Evolutionary conservation across 352 stramenopile species (phyloP).

Genomic region (Globisporangium nunn): DNA sequence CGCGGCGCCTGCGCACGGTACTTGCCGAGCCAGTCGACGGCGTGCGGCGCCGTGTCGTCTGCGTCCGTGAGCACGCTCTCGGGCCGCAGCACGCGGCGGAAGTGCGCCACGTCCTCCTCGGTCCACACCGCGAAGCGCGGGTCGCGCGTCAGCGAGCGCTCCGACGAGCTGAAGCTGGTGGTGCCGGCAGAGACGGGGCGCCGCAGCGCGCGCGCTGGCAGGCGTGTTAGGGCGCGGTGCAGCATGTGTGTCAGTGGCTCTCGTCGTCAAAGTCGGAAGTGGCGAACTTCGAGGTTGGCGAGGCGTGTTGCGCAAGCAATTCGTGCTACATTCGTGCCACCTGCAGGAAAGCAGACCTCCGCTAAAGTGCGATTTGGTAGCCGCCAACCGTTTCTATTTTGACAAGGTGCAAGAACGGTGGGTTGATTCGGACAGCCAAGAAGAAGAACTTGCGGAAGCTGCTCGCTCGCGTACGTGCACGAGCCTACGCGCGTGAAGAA

Average conservation of each 20-base stretch:
- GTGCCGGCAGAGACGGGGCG: constrained; percentile 6
- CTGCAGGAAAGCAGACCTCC: neutral
- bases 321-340: neutral
- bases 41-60: constrained; percentile 69
- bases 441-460: neutral
- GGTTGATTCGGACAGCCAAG: neutral
- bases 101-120: constrained; percentile 54
- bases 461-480: neutral
- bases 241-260: neutral
- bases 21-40: constrained; percentile 82
- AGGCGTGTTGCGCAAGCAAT: neutral
- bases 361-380: neutral
- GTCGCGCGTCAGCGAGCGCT: constrained; percentile 27
- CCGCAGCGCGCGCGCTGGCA: neutral
- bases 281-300: constrained; percentile 2
- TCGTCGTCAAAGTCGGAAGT: neutral
- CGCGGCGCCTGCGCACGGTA: constrained; percentile 54
- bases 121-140: constrained; percentile 44
- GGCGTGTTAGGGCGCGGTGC: neutral
- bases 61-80: constrained; percentile 56
- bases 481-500: neutral
- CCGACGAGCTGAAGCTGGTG: constrained; percentile 16
- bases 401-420: neutral
- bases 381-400: neutral
- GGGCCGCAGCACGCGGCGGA: constrained; percentile 48